Evolutionary conservation across 768 basidiomycete species (phyloP).

Genomic region (Lentinula boryana): DNA sequence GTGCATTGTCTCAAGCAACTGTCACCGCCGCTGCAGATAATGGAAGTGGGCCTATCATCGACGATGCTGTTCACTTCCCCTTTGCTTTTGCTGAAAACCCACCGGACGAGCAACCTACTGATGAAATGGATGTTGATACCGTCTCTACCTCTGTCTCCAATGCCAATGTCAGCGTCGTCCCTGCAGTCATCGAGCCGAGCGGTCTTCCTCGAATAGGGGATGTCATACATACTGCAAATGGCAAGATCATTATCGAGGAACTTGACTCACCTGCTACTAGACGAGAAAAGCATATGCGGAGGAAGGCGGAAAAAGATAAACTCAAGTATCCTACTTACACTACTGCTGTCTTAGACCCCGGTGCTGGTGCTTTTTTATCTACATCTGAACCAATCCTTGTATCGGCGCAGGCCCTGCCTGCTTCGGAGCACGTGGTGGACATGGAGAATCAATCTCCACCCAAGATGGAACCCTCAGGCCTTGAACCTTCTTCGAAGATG

Average conservation of each 20-base stretch:
- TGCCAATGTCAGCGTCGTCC: neutral
- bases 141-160: neutral
- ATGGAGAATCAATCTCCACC: neutral
- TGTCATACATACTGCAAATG: conserved; percentile 21
- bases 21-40: neutral
- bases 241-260: conserved; percentile 61
- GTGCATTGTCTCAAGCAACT: neutral
- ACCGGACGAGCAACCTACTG: neutral
- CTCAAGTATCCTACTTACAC: conserved; percentile 12
- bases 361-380: neutral
- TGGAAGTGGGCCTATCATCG: neutral
- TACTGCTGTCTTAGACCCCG: neutral
- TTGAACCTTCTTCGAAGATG: neutral
- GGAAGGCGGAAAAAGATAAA: conserved; percentile 35
- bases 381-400: neutral
- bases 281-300: conserved; percentile 45
- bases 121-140: neutral
- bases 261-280: conserved; percentile 69
- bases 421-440: neutral
- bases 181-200: neutral
- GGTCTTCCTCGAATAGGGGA: conserved; percentile 3
- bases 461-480: neutral
- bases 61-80: neutral
- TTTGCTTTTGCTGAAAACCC: neutral
- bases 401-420: neutral